Base-by-base conservation (phyloP, 805 yeast genomes). In the Wickerhamiella occidentalis region DNA sequence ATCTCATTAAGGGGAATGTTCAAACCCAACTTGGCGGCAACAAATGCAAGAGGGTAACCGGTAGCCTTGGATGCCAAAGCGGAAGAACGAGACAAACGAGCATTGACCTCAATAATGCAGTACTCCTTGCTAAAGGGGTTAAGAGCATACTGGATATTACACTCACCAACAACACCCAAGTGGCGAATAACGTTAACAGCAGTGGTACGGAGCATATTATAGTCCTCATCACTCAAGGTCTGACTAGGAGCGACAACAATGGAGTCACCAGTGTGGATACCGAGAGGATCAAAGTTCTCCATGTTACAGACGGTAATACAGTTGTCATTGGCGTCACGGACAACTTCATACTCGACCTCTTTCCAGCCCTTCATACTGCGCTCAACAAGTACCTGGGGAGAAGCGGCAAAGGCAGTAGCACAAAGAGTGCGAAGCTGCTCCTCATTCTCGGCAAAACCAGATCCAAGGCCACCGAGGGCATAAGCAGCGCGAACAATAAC, bases 291-390 rank as follows among this genome's bases (percentile, higher is more conserved):
- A 58, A 90, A 90, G 71, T 90, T 90, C 72, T 90, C 98, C 98
- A 90, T 90, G 72, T 90, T 90, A 77, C 98, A 90, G 55, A 90
- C 98, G 45, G 98, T 90, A 61, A 90, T 86, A 80, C 98, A 90
- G 78, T 90, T 90, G 68, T 86, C 96, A 60, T 79, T 82, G 47
- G 94, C 88, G 70, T 90, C 98, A 68, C 98, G 86, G 49, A 90
- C 98, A 67, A 90, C 98, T 70, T 90, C 98, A 68, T 90, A 90
- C 71, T 90, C 98, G 60, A 90, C 84, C 72, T 90, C 98, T 68
- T 90, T 90, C 98, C 98, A 90, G 56, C 98, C 98, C 72, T 92
- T 92, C 95, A 90, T 85, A 43, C 96, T 86, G 65, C 80, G 79
- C 73, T 90, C 98, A 55, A 90, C 92, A 56, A 90, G 75, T 50